These are phyloP conservation scores for Tricholoma furcatifolium DNA, from an alignment of 768 basidiomycete genomes.

Conservation along the genomic window DNA sequence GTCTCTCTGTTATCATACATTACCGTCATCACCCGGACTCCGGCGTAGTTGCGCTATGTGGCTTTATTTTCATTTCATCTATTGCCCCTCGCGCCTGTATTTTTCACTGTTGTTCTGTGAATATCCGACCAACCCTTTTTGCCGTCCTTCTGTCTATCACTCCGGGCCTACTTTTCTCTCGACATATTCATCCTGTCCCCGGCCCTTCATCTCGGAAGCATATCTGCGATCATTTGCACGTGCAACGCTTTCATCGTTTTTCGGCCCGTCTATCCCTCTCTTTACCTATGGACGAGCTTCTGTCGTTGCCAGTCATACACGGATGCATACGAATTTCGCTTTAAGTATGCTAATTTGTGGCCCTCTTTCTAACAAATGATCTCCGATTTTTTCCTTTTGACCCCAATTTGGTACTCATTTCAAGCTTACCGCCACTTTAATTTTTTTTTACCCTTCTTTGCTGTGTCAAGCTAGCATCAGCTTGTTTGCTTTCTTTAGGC, in stretches of 20 bases:
- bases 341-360: constrained; percentile 14
- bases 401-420: constrained; percentile 15
- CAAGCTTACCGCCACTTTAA: constrained; percentile 16
- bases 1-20: constrained; percentile 27
- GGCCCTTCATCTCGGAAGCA: constrained; percentile 25
- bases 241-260: background rate
- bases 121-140: constrained; percentile 28
- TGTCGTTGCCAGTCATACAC: constrained; percentile 16
- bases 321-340: constrained; percentile 22
- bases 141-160: constrained; percentile 28
- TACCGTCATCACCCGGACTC: constrained; percentile 32
- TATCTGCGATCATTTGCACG: constrained; percentile 23
- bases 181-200: constrained; percentile 68
- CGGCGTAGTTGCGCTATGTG: constrained; percentile 26
- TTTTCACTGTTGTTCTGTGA: constrained; percentile 29
- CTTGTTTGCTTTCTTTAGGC: constrained; percentile 32
- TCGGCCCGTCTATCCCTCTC: background rate
- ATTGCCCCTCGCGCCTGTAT: constrained; percentile 28
- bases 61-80: constrained; percentile 27
- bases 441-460: constrained; percentile 5
- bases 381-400: constrained; percentile 10
- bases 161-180: constrained; percentile 34
- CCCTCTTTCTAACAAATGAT: constrained; percentile 14
- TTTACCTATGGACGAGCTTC: constrained; percentile 16
- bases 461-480: constrained; percentile 35